Evolutionary conservation across 441 rosid species (phyloP).

Genomic region (Kokia cookei): DNA sequence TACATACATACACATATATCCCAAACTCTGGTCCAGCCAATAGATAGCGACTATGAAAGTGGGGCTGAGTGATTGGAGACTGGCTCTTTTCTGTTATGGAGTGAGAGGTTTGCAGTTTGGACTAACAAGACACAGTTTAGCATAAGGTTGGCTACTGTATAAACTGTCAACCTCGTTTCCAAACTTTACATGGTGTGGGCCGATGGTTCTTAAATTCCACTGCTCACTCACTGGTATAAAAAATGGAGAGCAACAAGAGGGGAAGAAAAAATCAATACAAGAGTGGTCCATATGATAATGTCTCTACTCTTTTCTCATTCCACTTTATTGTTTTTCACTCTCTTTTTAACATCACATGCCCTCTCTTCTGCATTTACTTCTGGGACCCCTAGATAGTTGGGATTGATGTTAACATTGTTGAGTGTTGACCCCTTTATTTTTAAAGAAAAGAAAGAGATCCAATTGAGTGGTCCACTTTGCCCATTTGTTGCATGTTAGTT

Average conservation of each 20-base stretch:
- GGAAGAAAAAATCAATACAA: not conserved
- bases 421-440: not conserved
- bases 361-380: slow-evolving; percentile 39
- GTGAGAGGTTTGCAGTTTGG: slow-evolving; percentile 5
- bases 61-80: not conserved
- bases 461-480: not conserved
- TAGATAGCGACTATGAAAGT: not conserved
- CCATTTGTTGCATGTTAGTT: not conserved
- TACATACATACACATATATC: not conserved
- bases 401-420: slow-evolving; percentile 29
- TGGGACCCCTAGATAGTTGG: slow-evolving; percentile 46
- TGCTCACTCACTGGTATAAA: not conserved
- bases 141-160: slow-evolving; percentile 28
- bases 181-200: slow-evolving; percentile 66
- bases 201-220: slow-evolving; percentile 55
- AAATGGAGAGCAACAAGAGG: not conserved
- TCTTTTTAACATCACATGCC: slow-evolving; percentile 46
- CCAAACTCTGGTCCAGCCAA: not conserved
- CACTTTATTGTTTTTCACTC: slow-evolving; percentile 38
- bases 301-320: slow-evolving; percentile 18
- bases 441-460: not conserved
- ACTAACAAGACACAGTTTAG: slow-evolving; percentile 11
- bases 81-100: not conserved
- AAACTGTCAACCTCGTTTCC: slow-evolving; percentile 71
- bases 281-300: slow-evolving; percentile 15